These are phyloP conservation scores for Coemansia sp. DNA, from an alignment of 192 early-diverging fungal species.

Conservation along the genomic window DNA sequence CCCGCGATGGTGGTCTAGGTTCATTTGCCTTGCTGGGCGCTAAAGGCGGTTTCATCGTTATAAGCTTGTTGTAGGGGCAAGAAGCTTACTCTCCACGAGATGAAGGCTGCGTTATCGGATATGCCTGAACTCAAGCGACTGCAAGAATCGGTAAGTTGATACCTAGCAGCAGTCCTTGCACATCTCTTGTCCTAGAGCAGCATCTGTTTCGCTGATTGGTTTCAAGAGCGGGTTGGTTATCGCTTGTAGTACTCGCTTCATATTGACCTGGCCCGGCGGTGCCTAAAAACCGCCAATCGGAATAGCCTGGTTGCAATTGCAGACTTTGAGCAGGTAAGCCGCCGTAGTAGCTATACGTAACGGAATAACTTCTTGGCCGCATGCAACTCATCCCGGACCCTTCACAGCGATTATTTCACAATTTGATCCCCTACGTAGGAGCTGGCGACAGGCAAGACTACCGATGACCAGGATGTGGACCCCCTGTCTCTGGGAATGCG, in stretches of 20 bases:
- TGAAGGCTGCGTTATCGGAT: slow-evolving; percentile 36
- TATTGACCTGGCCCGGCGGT: slow-evolving; percentile 45
- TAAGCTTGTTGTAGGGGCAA: slow-evolving; percentile 13
- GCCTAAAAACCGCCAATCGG: slow-evolving; percentile 27
- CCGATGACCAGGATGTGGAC: slow-evolving; percentile 3
- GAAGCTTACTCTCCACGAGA: slow-evolving; percentile 22
- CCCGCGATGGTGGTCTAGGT: background rate
- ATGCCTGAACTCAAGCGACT: slow-evolving; percentile 48
- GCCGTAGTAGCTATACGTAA: too few species aligned
- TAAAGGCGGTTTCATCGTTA: background rate
- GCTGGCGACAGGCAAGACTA: slow-evolving; percentile 12
- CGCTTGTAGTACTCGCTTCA: slow-evolving; percentile 44
- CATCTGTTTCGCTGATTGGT: too few species aligned
- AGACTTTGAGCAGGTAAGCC: slow-evolving; percentile 48
- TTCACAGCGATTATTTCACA: background rate
- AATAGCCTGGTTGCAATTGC: slow-evolving; percentile 22
- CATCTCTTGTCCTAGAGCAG: too few species aligned
- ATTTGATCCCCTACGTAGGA: slow-evolving; percentile 17
- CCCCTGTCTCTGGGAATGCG: slow-evolving; percentile 22
- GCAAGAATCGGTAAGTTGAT: slow-evolving; percentile 34
- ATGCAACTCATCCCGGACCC: too few species aligned
- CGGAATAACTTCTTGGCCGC: too few species aligned
- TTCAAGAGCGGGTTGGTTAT: background rate
- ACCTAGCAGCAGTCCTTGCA: too few species aligned
- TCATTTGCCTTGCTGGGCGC: background rate